Percentiles rank a stretch among this genome's conserved stretches.
These are phyloP conservation scores for Ceriops zippeliana DNA, from an alignment of 345 rosid genomes.

Conservation along the genomic window DNA sequence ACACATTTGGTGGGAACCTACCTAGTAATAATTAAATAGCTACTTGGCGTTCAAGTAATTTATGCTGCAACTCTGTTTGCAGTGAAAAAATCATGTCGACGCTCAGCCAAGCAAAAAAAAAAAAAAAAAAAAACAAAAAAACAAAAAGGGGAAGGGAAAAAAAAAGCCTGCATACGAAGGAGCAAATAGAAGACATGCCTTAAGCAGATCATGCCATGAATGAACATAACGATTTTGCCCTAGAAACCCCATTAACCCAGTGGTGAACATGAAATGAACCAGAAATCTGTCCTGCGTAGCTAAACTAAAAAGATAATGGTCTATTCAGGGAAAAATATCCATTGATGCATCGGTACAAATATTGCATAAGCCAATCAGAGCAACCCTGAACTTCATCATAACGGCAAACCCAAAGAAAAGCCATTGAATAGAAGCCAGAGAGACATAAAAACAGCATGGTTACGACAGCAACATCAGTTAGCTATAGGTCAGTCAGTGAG, in stretches of 20 bases:
- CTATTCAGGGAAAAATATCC: not conserved
- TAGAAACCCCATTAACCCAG: constrained; percentile 2
- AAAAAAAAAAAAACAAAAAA: not conserved
- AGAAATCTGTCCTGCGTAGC: not conserved
- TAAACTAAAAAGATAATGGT: not conserved
- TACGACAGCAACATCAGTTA: not conserved
- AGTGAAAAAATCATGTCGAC: not conserved
- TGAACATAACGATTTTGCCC: not conserved
- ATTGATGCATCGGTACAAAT: not conserved
- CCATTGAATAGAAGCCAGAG: not conserved
- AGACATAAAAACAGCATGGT: not conserved
- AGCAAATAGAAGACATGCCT: not conserved
- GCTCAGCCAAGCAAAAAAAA: too few relatives aligned
- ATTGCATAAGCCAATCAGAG: not conserved
- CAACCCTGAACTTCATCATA: not conserved
- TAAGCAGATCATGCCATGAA: constrained; percentile 10
- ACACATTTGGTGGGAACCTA: too few relatives aligned
- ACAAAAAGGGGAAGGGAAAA: not conserved
- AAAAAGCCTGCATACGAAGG: not conserved
- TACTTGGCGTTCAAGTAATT: not conserved
- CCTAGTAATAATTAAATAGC: not conserved
- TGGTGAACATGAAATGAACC: not conserved
- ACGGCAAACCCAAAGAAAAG: not conserved
- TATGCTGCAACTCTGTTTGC: not conserved
- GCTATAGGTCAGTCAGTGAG: not conserved